These are phyloP conservation scores for Eucalyptus cladocalyx DNA, from an alignment of 345 rosid species.

Conservation along the genomic window DNA sequence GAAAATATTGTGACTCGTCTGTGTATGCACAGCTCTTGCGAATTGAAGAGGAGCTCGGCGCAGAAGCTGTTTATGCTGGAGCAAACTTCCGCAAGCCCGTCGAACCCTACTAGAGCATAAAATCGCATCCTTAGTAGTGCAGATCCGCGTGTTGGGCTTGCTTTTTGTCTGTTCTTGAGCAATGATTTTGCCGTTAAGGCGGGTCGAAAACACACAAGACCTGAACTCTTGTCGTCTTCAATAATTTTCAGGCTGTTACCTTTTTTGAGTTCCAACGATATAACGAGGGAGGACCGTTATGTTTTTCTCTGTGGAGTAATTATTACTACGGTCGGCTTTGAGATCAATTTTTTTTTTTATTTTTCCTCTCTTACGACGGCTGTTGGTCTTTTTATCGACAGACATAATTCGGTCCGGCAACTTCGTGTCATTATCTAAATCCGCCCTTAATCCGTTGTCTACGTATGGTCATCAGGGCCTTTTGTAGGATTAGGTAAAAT, in stretches of 20 bases:
- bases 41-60: conserved; percentile 89
- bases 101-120: conserved; percentile 53
- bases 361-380: not conserved
- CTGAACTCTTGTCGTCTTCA: not conserved
- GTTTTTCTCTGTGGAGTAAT: not conserved
- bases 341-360: not conserved
- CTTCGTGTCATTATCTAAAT: not conserved
- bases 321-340: not conserved
- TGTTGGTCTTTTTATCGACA: not conserved
- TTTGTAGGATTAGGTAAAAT: not conserved
- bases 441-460: not conserved
- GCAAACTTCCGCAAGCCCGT: conserved; percentile 74
- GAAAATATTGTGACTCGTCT: not conserved
- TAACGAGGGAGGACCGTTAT: not conserved
- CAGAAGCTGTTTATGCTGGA: conserved; percentile 83
- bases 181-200: not conserved
- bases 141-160: not conserved
- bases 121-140: not conserved
- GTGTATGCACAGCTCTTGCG: conserved; percentile 46
- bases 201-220: not conserved
- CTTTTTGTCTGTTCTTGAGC: not conserved
- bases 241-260: not conserved
- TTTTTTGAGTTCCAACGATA: not conserved
- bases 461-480: not conserved
- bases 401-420: not conserved